These are phyloP conservation scores for Suillus fuscotomentosus DNA, from an alignment of 768 basidiomycete genomes.

Conservation along the genomic window DNA sequence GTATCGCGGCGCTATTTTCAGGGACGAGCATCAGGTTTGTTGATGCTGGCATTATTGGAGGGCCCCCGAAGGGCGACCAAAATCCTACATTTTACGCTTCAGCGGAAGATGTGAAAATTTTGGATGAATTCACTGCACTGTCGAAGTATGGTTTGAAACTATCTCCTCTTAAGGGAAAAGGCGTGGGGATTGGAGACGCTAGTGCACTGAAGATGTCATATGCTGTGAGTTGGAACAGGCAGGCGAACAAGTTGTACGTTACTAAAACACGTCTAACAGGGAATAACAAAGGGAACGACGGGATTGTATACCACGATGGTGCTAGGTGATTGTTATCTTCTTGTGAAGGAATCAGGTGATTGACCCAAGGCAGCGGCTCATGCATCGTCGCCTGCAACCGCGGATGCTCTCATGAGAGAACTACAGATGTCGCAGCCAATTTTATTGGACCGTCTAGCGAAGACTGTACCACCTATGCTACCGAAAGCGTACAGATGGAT, in stretches of 20 bases:
- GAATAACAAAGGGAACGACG: slow-evolving; percentile 53
- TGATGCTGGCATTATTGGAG: slow-evolving; percentile 58
- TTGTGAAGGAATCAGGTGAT: slow-evolving; percentile 4
- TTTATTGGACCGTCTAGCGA: slow-evolving; percentile 39
- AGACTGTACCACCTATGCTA: slow-evolving; percentile 45
- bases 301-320: slow-evolving; percentile 57
- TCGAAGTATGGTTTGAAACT: slow-evolving; percentile 45
- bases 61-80: slow-evolving; percentile 46
- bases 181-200: slow-evolving; percentile 51
- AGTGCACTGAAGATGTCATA: slow-evolving; percentile 68
- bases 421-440: slow-evolving; percentile 45
- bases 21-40: slow-evolving; percentile 42
- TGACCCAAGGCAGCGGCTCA: slow-evolving; percentile 43
- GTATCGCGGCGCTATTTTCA: slow-evolving; percentile 45
- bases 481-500: slow-evolving; percentile 66
- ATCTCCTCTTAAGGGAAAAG: slow-evolving; percentile 44
- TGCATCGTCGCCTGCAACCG: slow-evolving; percentile 57
- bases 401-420: slow-evolving; percentile 53
- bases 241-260: background rate
- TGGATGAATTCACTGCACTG: slow-evolving; percentile 41
- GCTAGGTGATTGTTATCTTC: slow-evolving; percentile 36
- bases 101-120: slow-evolving; percentile 30
- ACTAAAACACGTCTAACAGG: slow-evolving; percentile 30
- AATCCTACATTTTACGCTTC: slow-evolving; percentile 59
- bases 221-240: slow-evolving; percentile 39